Evolutionary conservation across 805 yeast species (phyloP).

Genomic region (Tetrapisispora iriomotensis): DNA sequence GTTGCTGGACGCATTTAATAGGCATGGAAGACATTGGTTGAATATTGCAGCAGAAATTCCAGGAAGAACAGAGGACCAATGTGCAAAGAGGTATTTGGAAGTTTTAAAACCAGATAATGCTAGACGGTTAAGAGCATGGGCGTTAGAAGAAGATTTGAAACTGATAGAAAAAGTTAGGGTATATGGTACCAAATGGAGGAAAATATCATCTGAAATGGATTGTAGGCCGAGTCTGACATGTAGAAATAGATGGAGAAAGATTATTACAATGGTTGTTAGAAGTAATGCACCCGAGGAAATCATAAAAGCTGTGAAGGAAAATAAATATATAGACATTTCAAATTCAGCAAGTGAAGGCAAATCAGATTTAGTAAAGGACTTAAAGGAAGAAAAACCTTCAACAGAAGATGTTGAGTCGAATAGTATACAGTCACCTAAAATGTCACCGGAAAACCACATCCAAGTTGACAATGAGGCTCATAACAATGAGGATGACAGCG

Average conservation of each 20-base stretch:
- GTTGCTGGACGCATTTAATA: constrained; percentile 51
- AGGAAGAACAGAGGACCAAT: constrained; percentile 90
- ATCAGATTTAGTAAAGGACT: not conserved
- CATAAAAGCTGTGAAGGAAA: constrained; percentile 48
- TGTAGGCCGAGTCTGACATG: constrained; percentile 85
- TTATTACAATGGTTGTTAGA: constrained; percentile 64
- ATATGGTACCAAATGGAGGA: constrained; percentile 85
- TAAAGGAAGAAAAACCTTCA: not conserved
- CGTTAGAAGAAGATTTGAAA: constrained; percentile 59
- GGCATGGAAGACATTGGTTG: constrained; percentile 78
- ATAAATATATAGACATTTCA: constrained; percentile 31
- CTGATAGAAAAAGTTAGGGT: constrained; percentile 57
- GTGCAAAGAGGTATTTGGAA: constrained; percentile 84
- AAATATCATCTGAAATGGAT: constrained; percentile 57
- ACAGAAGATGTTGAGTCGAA: too few relatives aligned
- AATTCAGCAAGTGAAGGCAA: not conserved
- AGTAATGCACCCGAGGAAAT: constrained; percentile 50
- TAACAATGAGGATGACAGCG: not conserved
- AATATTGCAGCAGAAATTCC: constrained; percentile 65
- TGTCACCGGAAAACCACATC: not conserved
- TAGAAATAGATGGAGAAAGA: constrained; percentile 85
- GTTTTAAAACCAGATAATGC: constrained; percentile 75
- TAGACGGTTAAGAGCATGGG: constrained; percentile 74
- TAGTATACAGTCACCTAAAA: not conserved
- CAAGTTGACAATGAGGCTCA: not conserved